Conservation (phyloP, 2,329 filamentous ascomycete species). For the Xylogone sp. region DNA sequence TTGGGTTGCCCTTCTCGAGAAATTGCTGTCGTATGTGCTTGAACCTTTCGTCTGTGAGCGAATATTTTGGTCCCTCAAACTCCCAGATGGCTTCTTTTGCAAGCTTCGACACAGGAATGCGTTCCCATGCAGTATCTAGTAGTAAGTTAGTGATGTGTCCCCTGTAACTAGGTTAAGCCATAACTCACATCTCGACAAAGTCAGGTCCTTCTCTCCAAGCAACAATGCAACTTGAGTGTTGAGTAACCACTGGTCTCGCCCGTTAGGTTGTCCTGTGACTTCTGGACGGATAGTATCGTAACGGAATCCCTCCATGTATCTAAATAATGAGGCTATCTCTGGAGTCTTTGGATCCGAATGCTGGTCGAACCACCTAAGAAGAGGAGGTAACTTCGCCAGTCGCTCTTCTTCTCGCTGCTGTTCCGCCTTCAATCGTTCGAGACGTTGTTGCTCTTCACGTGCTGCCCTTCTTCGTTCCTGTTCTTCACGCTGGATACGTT, state of each 20-base stretch:
- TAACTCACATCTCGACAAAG: slow-evolving; percentile 54
- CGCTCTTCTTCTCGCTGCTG: slow-evolving; percentile 53
- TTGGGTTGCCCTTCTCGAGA: slow-evolving; percentile 28
- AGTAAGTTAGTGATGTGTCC: slow-evolving; percentile 8
- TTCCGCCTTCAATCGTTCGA: slow-evolving; percentile 42
- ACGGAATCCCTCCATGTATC: slow-evolving; percentile 54
- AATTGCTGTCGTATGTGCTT: slow-evolving; percentile 52
- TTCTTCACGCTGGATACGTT: slow-evolving; percentile 32
- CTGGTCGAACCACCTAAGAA: slow-evolving; percentile 57
- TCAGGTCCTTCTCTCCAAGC: slow-evolving; percentile 60
- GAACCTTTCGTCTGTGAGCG: slow-evolving; percentile 46
- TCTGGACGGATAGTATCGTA: slow-evolving; percentile 59
- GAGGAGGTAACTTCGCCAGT: slow-evolving; percentile 53
- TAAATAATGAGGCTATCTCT: slow-evolving; percentile 51
- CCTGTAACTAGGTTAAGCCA: slow-evolving; percentile 1
- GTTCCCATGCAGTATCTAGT: slow-evolving; percentile 56
- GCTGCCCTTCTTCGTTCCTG: slow-evolving; percentile 27
- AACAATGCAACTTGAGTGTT: slow-evolving; percentile 62
- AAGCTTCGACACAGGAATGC: slow-evolving; percentile 45
- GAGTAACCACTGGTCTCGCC: slow-evolving; percentile 63
- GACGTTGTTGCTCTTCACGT: slow-evolving; percentile 39
- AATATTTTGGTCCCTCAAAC: slow-evolving; percentile 52
- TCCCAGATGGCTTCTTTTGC: slow-evolving; percentile 59
- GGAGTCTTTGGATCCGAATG: slow-evolving; percentile 47
- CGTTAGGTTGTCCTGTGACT: slow-evolving; percentile 48